A percentile compares a stretch with the other conserved stretches of the same genome.
Conservation (phyloP, 2,329 filamentous ascomycete species). For the Claviceps fusiformis region DNA sequence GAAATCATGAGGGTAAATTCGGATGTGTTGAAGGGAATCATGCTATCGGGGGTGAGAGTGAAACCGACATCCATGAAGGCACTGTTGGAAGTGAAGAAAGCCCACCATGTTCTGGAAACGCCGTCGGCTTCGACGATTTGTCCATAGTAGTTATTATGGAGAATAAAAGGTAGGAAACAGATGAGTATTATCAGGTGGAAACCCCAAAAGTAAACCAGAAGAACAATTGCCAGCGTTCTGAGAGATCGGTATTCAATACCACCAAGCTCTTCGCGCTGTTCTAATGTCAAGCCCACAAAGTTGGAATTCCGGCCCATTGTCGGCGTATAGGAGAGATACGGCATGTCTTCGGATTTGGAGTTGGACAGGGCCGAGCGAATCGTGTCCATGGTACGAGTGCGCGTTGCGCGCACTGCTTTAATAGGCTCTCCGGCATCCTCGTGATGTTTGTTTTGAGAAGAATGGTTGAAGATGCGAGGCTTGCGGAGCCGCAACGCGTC, state of each 20-base stretch:
- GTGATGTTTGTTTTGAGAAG: conserved; percentile 24
- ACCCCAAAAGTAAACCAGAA: conserved; percentile 68
- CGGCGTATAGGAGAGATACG: conserved; percentile 88
- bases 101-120: conserved; percentile 72
- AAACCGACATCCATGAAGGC: conserved; percentile 94
- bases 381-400: conserved; percentile 40
- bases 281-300: conserved; percentile 76
- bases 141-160: conserved; percentile 48
- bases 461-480: conserved; percentile 24
- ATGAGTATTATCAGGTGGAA: conserved; percentile 69
- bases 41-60: conserved; percentile 83
- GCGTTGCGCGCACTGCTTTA: conserved; percentile 13
- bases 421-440: conserved; percentile 18
- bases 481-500: conserved; percentile 30
- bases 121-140: conserved; percentile 47
- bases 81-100: conserved; percentile 74
- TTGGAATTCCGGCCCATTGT: conserved; percentile 88
- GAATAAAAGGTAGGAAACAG: conserved; percentile 69
- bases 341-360: conserved; percentile 48
- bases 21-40: conserved; percentile 74
- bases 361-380: conserved; percentile 44
- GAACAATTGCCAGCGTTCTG: conserved; percentile 68
- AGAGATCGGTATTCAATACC: conserved; percentile 92
- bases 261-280: conserved; percentile 86
- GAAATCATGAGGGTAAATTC: conserved; percentile 63